Conservation (phyloP, 371 early-diverging fungal genomes). For the Mucor saturninus region DNA sequence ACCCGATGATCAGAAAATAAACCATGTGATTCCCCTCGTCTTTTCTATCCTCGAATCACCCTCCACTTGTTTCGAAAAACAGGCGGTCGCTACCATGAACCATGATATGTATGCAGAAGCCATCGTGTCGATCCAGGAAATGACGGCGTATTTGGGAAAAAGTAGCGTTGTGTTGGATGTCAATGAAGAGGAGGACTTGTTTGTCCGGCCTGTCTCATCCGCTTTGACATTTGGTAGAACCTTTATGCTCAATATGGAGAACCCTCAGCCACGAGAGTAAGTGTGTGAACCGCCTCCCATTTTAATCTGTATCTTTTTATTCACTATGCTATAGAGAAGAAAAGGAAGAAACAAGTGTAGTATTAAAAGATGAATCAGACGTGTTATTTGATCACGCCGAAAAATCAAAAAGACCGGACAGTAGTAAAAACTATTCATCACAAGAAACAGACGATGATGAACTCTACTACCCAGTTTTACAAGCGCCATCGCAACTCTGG, state of each 20-base stretch:
- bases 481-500: slow-evolving; percentile 26
- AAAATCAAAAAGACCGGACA: background rate
- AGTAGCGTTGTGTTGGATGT: slow-evolving; percentile 41
- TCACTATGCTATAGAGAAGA: slow-evolving; percentile 1
- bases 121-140: slow-evolving; percentile 35
- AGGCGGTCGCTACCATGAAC: too few relatives aligned
- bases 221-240: slow-evolving; percentile 41
- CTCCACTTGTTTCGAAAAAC: too few relatives aligned
- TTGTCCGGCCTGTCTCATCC: slow-evolving; percentile 33
- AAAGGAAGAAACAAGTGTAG: background rate
- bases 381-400: too few relatives aligned
- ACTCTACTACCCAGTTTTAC: slow-evolving; percentile 11
- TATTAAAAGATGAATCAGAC: background rate
- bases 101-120: slow-evolving; percentile 50
- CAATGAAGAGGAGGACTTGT: slow-evolving; percentile 31
- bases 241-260: slow-evolving; percentile 45
- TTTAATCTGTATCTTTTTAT: too few relatives aligned
- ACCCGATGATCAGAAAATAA: slow-evolving; percentile 18
- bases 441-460: slow-evolving; percentile 9
- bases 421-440: background rate
- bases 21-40: slow-evolving; percentile 38
- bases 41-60: slow-evolving; percentile 39
- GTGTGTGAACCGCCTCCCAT: background rate
- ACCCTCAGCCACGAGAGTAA: slow-evolving; percentile 41
- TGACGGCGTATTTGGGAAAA: slow-evolving; percentile 35